Percentiles rank a stretch among this genome's conserved stretches.
Conservation (phyloP, 176 grass and related monocot genomes). For the Urochloa ruziziensis region DNA sequence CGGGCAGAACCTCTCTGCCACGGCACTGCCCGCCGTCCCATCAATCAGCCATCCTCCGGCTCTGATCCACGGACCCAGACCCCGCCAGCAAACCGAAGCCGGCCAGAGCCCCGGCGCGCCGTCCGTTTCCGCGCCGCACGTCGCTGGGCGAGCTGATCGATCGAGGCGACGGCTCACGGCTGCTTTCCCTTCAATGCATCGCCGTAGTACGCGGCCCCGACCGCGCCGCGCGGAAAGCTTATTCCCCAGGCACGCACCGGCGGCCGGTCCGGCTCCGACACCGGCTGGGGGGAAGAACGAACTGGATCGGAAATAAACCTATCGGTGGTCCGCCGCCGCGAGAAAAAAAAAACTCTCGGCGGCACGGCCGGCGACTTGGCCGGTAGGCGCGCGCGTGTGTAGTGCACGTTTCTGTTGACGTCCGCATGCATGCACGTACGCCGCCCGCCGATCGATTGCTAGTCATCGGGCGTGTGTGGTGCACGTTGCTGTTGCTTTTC, state of each 20-base stretch:
- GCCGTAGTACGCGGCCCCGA: neutral
- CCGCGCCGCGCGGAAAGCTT: too few relatives aligned
- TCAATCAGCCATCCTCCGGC: neutral
- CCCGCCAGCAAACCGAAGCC: neutral
- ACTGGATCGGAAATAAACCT: too few relatives aligned
- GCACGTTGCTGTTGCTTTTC: neutral
- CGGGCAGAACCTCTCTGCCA: neutral
- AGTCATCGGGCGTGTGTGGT: neutral
- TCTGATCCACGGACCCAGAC: neutral
- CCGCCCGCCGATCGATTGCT: too few relatives aligned
- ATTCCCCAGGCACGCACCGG: too few relatives aligned
- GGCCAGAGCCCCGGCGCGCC: neutral
- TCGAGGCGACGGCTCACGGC: neutral
- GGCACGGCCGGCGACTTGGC: neutral
- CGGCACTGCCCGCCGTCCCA: neutral
- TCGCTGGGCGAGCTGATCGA: neutral
- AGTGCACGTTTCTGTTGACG: neutral
- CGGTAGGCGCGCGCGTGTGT: neutral
- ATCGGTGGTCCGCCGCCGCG: too few relatives aligned
- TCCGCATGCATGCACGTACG: neutral
- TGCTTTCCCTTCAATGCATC: neutral
- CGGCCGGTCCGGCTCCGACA: too few relatives aligned
- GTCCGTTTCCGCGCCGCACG: too few relatives aligned
- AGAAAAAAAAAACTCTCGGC: too few relatives aligned
- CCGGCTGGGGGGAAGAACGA: too few relatives aligned